phyloP scores from a whole-genome alignment of 2,329 filamentous ascomycete genomes.

The Cercospora sp. region DNA sequence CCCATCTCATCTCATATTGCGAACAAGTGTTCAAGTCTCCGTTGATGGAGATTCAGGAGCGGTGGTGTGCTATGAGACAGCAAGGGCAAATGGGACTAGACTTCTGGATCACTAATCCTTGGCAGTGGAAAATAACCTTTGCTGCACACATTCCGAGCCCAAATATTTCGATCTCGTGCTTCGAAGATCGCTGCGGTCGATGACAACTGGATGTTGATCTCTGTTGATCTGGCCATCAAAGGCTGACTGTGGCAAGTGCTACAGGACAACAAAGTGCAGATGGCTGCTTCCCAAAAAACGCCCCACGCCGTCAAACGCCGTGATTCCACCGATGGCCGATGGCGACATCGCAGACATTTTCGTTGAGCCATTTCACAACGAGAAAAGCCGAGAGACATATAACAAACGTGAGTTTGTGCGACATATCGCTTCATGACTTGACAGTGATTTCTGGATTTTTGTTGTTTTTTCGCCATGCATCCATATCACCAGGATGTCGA shows the following conservation, averaged over 20 bases:
- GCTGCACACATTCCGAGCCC: not conserved
- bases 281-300: not conserved
- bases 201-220: not conserved
- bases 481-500: not conserved
- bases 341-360: not conserved
- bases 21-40: not conserved
- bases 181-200: not conserved
- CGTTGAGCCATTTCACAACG: not conserved
- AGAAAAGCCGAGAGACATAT: not conserved
- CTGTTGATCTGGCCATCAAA: not conserved
- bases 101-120: not conserved
- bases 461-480: not conserved
- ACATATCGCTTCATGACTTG: not conserved
- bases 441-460: not conserved
- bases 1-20: not conserved
- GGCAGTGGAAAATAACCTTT: not conserved
- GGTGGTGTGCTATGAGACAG: not conserved
- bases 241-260: not conserved
- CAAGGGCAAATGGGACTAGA: not conserved
- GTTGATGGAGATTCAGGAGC: not conserved
- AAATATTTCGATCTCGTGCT: not conserved
- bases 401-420: not conserved
- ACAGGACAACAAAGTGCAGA: not conserved
- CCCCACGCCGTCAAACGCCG: not conserved
- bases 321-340: not conserved